Evolutionary conservation across 768 basidiomycete genomes (phyloP).

Genomic region (Lyophyllum semitale): DNA sequence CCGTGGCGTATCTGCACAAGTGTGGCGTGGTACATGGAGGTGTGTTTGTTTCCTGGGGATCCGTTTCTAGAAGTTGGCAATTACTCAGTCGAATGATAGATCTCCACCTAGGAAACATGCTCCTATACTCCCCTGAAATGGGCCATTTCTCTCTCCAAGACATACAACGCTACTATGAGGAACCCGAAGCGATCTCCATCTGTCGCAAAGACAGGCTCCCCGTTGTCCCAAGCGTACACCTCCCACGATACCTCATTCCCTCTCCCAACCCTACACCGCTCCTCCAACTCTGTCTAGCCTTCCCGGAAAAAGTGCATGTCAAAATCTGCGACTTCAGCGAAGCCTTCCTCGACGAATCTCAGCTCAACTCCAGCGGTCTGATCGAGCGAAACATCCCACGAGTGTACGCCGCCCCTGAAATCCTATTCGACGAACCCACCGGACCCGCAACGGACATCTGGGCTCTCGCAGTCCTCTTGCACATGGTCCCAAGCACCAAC

Average conservation of each 20-base stretch:
- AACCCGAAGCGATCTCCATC: neutral
- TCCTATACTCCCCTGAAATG: neutral
- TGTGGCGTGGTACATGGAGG: neutral
- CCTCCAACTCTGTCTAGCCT: conserved; percentile 1
- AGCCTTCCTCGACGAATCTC: neutral
- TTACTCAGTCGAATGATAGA: neutral
- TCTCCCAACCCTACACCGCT: neutral
- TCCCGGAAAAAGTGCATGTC: neutral
- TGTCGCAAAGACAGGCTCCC: neutral
- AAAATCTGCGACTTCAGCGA: conserved; percentile 6
- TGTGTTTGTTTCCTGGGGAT: neutral
- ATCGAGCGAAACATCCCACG: neutral
- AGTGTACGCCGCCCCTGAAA: conserved; percentile 1
- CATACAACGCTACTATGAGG: neutral
- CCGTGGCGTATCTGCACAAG: conserved; percentile 1
- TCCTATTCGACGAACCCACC: neutral
- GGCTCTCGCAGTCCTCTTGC: conserved; percentile 14
- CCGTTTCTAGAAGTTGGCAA: neutral
- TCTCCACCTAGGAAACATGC: neutral
- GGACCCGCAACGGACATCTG: conserved; percentile 4
- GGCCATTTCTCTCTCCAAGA: neutral
- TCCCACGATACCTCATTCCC: neutral
- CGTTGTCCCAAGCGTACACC: neutral
- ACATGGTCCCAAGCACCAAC: conserved; percentile 8
- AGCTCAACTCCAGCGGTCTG: neutral